Base-by-base conservation (phyloP, 1,284 basidiomycete genomes). In the Coriolopsis trogii region DNA sequence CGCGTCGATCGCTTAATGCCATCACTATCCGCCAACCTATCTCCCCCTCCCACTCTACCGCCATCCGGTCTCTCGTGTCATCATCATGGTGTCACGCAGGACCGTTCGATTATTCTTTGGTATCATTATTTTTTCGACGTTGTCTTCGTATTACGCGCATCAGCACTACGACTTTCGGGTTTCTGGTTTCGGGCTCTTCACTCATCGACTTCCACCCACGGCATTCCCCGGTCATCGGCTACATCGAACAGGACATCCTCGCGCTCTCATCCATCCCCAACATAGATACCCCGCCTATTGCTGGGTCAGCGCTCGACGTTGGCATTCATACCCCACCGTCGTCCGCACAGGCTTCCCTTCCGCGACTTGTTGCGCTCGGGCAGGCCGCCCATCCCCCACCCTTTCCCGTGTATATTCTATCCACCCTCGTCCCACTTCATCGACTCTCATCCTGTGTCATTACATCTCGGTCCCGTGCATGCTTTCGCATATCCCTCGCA, bases 61-160 rank as follows among this genome's bases (percentile, higher is more conserved):
- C 49, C 62, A 51, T 56, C 61, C 53, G 58, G 55, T 56, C 49
- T 57, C 54, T 52, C 56, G 58, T 51, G 53, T 57, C 60, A 56
- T 49, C 43, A 39, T 42, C 56, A 23, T 55, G 51, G 51, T 52
- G 49, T 46, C 29, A 47, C 55, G 51, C 41, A 50, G 51, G 51
- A 48, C 58, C 39, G 42, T 49, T 41, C 56, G 42, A n/a, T 61
- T 56, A 46, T 58, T 63, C 63, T 68, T 63, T 44, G 69, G 68
- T 76, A 76, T 73, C 72, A 70, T 75, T 76, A 75, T 77, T 64
- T 61, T 48, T 64, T 69, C 76, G 76, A 72, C 74, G 70, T 68
- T 60, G 64, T 63, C 64, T 67, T 68, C 60, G 61, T 60, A 59
- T 63, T 58, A 57, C 44, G 43, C 46, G 41, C 55, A 46, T 59